phyloP scores from a whole-genome alignment of 2,329 filamentous ascomycete species.

The Cladosporium sp. region DNA sequence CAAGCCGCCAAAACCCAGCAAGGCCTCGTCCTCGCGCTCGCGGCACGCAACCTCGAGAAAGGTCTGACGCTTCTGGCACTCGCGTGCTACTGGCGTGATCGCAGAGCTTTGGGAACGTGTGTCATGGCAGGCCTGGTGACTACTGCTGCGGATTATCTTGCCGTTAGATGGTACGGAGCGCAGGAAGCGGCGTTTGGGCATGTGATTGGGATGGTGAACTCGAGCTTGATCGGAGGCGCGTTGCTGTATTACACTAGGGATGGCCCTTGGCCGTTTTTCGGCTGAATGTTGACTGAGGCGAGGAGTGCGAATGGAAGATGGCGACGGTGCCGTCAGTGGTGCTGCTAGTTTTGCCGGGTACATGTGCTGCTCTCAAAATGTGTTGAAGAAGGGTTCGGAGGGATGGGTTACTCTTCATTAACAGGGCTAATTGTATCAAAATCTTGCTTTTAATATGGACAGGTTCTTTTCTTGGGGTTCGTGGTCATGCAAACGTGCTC shows the following conservation, averaged over 20 bases:
- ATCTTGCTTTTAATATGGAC: background rate
- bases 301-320: background rate
- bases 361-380: too few species aligned
- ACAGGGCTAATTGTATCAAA: conserved; percentile 1
- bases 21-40: conserved; percentile 26
- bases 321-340: too few species aligned
- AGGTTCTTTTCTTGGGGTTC: background rate
- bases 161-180: conserved; percentile 28
- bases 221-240: conserved; percentile 24
- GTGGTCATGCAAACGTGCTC: background rate
- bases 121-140: conserved; percentile 25
- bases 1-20: conserved; percentile 19
- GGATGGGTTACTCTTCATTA: background rate
- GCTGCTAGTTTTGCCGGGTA: too few species aligned
- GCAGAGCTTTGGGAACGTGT: conserved; percentile 27
- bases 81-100: conserved; percentile 28
- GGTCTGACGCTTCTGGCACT: conserved; percentile 29
- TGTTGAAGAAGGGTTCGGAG: background rate
- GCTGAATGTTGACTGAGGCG: background rate
- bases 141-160: conserved; percentile 27
- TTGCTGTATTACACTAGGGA: conserved; percentile 28
- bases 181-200: conserved; percentile 25
- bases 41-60: conserved; percentile 30
- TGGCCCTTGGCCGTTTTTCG: conserved; percentile 15
- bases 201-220: conserved; percentile 28